Percentiles rank a stretch among this genome's conserved stretches.
Evolutionary conservation across 768 basidiomycete genomes (phyloP).

Genomic region (Suillus subluteus): DNA sequence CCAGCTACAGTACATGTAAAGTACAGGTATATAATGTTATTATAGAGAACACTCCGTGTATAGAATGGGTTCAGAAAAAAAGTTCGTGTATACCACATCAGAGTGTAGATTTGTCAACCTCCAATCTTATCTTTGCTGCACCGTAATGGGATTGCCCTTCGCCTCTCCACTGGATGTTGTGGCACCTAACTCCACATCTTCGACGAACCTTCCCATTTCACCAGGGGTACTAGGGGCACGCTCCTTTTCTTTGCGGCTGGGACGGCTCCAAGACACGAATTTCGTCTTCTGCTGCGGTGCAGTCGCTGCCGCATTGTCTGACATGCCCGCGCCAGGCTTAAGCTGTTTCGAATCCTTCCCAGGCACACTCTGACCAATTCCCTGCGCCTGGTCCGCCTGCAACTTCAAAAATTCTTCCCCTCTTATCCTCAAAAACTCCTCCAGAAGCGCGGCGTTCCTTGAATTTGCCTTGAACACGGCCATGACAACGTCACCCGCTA

Average conservation of each 20-base stretch:
- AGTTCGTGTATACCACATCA: conserved; percentile 2
- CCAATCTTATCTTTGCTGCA: background rate
- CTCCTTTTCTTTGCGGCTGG: conserved; percentile 26
- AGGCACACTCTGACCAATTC: conserved; percentile 26
- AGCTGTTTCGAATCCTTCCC: conserved; percentile 45
- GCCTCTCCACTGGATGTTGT: background rate
- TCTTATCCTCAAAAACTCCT: conserved; percentile 80
- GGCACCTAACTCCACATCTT: conserved; percentile 31
- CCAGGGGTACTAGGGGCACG: conserved; percentile 21
- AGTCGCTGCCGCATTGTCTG: conserved; percentile 38
- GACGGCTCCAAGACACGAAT: conserved; percentile 15
- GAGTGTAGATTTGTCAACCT: background rate
- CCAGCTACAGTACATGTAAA: background rate
- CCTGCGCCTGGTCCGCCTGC: conserved; percentile 39
- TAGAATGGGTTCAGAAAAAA: background rate
- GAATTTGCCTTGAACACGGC: conserved; percentile 88
- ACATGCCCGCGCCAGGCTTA: conserved; percentile 57
- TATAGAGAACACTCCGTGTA: background rate
- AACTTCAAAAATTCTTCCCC: conserved; percentile 72
- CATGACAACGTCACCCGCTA: conserved; percentile 75
- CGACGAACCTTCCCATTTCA: conserved; percentile 43
- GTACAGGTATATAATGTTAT: background rate
- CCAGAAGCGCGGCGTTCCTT: conserved; percentile 83
- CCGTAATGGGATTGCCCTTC: background rate
- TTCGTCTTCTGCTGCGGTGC: conserved; percentile 19